These are phyloP conservation scores for Diaporthe aspalathi DNA, from an alignment of 2,329 filamentous ascomycete genomes.

Conservation along the genomic window DNA sequence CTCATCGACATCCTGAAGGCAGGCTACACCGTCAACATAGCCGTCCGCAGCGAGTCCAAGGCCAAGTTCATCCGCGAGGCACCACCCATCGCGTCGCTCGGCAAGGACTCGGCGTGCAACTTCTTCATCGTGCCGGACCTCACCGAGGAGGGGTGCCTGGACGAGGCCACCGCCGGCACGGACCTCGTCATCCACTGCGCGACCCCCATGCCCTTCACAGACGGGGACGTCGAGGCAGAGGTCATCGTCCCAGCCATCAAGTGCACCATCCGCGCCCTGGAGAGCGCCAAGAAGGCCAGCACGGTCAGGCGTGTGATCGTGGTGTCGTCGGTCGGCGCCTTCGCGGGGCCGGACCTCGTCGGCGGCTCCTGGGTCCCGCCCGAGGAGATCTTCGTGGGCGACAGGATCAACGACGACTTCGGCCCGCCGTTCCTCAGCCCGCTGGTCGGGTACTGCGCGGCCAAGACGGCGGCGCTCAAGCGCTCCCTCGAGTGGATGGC, in stretches of 20 bases:
- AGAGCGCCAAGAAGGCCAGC: constrained; percentile 37
- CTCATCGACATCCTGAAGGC: constrained; percentile 42
- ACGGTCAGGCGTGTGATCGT: constrained; percentile 41
- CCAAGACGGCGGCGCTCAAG: constrained; percentile 38
- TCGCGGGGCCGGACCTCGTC: constrained; percentile 22
- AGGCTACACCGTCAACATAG: constrained; percentile 35
- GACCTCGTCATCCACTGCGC: constrained; percentile 31
- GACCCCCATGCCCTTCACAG: constrained; percentile 28
- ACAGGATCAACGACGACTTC: constrained; percentile 33
- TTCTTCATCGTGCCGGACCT: constrained; percentile 36
- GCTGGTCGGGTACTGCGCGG: constrained; percentile 36
- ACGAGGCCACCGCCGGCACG: constrained; percentile 31
- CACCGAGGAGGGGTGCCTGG: constrained; percentile 24
- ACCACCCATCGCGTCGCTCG: constrained; percentile 25
- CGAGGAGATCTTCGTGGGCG: constrained; percentile 25
- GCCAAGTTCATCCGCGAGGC: constrained; percentile 31
- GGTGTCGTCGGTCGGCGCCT: constrained; percentile 36
- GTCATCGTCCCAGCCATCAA: constrained; percentile 41
- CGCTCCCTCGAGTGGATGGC: constrained; percentile 36
- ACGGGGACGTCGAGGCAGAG: constrained; percentile 35
- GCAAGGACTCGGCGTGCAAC: constrained; percentile 34
- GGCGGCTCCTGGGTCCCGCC: constrained; percentile 21
- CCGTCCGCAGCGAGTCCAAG: constrained; percentile 36
- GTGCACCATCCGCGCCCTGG: constrained; percentile 41
- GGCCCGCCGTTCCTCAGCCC: constrained; percentile 34